A percentile compares a stretch with the other conserved stretches of the same genome.
phyloP scores from a whole-genome alignment of 139 green algal species.

The Haematococcus lacustris region DNA sequence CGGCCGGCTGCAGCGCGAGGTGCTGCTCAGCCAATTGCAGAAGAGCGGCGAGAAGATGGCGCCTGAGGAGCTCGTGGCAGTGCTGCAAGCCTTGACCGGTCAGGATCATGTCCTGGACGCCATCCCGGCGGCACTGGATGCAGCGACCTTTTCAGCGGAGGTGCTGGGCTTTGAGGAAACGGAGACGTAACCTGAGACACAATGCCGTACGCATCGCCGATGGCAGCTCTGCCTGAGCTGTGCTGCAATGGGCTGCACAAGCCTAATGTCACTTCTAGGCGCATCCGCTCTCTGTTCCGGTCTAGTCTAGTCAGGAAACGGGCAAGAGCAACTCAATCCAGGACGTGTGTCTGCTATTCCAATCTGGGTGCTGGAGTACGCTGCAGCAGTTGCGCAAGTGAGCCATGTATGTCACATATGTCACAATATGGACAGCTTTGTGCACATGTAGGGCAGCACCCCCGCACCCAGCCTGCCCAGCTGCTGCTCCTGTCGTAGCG shows the following conservation, averaged over 20 bases:
- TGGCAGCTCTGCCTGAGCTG: neutral
- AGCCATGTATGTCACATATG: too few relatives aligned
- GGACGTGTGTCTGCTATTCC: neutral
- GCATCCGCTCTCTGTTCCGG: neutral
- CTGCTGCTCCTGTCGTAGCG: too few relatives aligned
- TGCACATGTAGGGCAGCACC: too few relatives aligned
- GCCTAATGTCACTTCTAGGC: neutral
- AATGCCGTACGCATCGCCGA: neutral
- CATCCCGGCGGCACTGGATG: conserved; percentile 34
- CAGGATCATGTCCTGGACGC: conserved; percentile 13
- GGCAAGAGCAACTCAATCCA: neutral
- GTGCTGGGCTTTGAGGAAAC: conserved; percentile 55
- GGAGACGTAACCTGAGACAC: neutral
- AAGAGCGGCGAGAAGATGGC: conserved; percentile 43
- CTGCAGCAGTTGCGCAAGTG: neutral
- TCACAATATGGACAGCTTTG: too few relatives aligned
- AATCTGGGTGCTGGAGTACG: too few relatives aligned
- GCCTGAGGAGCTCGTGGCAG: conserved; percentile 33
- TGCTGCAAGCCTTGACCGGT: conserved; percentile 39
- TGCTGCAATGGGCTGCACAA: neutral
- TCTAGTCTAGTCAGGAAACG: neutral
- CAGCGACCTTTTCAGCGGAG: conserved; percentile 34
- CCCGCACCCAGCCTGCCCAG: too few relatives aligned
- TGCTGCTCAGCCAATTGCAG: conserved; percentile 40
- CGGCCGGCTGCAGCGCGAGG: conserved; percentile 16